Evolutionary conservation across 352 stramenopile species (phyloP), one percentile per base, ranked within the genome.

Genomic region (Phytophthora niederhauseri): DNA sequence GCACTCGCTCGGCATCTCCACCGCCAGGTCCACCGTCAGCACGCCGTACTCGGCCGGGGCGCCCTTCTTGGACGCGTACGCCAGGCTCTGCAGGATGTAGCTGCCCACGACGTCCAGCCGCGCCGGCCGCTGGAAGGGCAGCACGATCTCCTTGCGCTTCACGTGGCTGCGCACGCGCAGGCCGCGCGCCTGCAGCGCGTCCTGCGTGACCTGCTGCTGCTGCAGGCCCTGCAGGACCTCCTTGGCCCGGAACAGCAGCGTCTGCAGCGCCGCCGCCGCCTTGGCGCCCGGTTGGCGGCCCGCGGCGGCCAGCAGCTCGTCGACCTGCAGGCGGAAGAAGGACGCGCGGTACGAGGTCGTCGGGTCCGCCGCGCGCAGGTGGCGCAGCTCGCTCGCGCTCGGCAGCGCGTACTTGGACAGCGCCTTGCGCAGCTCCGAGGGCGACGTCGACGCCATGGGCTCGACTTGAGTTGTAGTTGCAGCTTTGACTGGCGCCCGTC

Each of bases 371-470:
- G 87, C 78, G 30, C 93, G 88, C 54, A 97, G 61, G 57, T 96
- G 82, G 31, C 72, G 75, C 68, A 94, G 73, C 71, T 97, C 90
- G 46, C 90, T 89, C 54, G 85, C 83, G 61, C 85, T 97, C 8
- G 94, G 94, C 50, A 98, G 82, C 61, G 94, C 92, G 61, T 97
- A 98, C 80, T 94, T 94, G 74, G 84, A 91, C 36, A 93, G 78
- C 70, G 75, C 73, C 75, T 92, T 90, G 62, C 85, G 87, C 63
- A 94, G 71, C 61, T 92, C 72, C 38, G 30, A 20, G 34, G 34
- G 17, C 34, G 34, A 17, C 31, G 45, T 41, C 9, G 34, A 41
- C 31, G 45, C 17, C 38, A 48, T 48, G 38, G 36, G 2, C 36
- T 45, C 9, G 11, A 48, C 15, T 48, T 48, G 14, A 48, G 38